These are phyloP conservation scores for Verticillium zaregamsianum DNA, from an alignment of 2,329 filamentous ascomycete species.

Conservation along the genomic window DNA sequence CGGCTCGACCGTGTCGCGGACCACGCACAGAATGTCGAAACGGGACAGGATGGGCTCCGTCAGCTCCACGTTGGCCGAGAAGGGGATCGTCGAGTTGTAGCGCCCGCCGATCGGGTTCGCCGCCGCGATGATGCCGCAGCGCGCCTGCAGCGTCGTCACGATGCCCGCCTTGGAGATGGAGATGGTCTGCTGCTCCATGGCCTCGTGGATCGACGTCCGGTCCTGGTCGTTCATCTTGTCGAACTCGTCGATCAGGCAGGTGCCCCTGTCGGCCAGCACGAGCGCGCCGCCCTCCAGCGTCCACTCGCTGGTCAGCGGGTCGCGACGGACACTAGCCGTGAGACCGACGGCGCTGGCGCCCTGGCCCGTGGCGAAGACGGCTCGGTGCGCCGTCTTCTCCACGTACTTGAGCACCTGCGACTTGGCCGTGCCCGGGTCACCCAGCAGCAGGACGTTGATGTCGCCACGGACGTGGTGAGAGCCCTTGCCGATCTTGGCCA, in stretches of 20 bases:
- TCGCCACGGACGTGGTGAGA: constrained; percentile 90
- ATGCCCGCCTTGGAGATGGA: constrained; percentile 99
- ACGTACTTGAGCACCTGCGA: constrained; percentile 97
- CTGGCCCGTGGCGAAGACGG: constrained; percentile 96
- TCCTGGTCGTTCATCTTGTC: constrained; percentile 99
- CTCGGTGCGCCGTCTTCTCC: constrained; percentile 93
- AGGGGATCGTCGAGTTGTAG: constrained; percentile 94
- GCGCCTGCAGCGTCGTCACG: constrained; percentile 91
- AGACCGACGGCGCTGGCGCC: constrained; percentile 96
- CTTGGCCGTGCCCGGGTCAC: constrained; percentile 96
- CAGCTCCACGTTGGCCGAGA: constrained; percentile 92
- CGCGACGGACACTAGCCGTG: constrained; percentile 91
- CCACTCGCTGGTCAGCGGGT: constrained; percentile 95
- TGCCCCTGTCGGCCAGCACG: constrained; percentile 90
- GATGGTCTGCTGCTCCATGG: constrained; percentile 99
- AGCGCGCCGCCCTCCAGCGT: constrained; percentile 93
- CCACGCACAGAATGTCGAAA: constrained; percentile 96
- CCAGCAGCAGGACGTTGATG: constrained; percentile 94
- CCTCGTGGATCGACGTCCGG: constrained; percentile 96
- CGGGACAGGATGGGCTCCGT: constrained; percentile 96
- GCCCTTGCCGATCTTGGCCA: constrained; percentile 85
- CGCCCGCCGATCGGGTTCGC: constrained; percentile 95
- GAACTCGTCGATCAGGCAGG: constrained; percentile 96
- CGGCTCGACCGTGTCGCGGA: constrained; percentile 91
- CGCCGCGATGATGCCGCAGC: constrained; percentile 93